Evolutionary conservation across 768 basidiomycete species (phyloP).

Genomic region (Cystofilobasidium ferigula): DNA sequence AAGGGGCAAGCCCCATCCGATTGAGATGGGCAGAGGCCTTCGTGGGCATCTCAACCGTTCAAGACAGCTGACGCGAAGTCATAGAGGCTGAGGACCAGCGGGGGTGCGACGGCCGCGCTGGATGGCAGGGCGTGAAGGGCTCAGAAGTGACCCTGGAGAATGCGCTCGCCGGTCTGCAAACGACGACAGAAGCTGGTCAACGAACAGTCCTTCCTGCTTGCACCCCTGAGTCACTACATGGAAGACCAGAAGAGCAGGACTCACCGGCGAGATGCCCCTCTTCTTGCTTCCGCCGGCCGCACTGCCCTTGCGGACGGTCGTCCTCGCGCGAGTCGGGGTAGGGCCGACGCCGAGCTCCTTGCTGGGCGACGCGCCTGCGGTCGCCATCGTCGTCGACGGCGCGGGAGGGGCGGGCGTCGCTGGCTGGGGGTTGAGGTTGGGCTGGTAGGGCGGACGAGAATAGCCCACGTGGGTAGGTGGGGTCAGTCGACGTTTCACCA

Average conservation of each 20-base stretch:
- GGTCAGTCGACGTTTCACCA: too few relatives aligned
- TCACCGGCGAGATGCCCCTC: slow-evolving; percentile 3
- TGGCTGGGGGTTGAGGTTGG: neutral
- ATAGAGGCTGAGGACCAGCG: too few relatives aligned
- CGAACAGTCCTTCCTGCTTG: too few relatives aligned
- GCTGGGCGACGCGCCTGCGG: neutral
- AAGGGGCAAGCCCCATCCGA: too few relatives aligned
- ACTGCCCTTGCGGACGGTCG: neutral
- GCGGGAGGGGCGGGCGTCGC: neutral
- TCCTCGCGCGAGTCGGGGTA: too few relatives aligned
- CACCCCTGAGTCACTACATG: too few relatives aligned
- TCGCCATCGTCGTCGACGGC: neutral
- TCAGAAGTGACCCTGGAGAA: slow-evolving; percentile 7
- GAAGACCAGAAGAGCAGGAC: too few relatives aligned
- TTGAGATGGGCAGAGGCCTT: too few relatives aligned
- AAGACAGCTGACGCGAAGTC: too few relatives aligned
- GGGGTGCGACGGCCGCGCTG: neutral
- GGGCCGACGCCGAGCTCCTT: too few relatives aligned
- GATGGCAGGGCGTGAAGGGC: neutral
- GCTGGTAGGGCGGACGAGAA: neutral
- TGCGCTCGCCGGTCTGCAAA: neutral
- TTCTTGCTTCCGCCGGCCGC: neutral
- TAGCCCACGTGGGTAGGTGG: too few relatives aligned
- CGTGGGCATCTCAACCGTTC: too few relatives aligned
- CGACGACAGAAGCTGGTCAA: neutral